Conservation (phyloP, 2,329 filamentous ascomycete species). For the Aschersonia sp. region DNA sequence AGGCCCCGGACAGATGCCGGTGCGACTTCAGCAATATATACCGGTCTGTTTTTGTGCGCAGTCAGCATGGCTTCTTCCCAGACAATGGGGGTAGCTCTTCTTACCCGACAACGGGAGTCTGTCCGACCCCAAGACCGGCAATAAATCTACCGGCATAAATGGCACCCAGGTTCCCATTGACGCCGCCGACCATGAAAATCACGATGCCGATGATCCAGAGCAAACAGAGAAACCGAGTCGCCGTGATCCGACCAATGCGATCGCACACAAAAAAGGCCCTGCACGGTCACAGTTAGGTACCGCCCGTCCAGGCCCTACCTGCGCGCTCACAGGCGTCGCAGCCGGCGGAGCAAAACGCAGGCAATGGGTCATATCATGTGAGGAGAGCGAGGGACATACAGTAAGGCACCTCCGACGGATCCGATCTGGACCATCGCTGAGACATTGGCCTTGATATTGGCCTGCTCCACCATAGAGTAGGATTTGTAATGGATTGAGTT, state of each 20-base stretch:
- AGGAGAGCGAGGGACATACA: conserved; percentile 16
- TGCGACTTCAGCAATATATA: conserved; percentile 60
- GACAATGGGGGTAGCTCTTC: conserved; percentile 2
- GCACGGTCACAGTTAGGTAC: neutral
- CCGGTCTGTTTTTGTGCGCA: conserved; percentile 26
- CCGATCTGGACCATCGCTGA: conserved; percentile 73
- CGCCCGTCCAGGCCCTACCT: too few relatives aligned
- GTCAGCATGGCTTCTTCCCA: neutral
- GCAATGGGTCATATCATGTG: too few relatives aligned
- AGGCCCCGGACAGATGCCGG: conserved; percentile 56
- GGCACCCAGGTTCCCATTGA: conserved; percentile 35
- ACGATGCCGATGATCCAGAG: conserved; percentile 43
- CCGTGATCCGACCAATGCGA: conserved; percentile 47
- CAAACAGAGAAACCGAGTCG: conserved; percentile 40
- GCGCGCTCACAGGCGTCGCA: too few relatives aligned
- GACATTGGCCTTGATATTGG: conserved; percentile 62
- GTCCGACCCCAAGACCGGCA: conserved; percentile 49
- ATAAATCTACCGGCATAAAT: conserved; percentile 54
- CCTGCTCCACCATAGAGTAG: conserved; percentile 36
- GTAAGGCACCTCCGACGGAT: conserved; percentile 54
- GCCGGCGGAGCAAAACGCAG: too few relatives aligned
- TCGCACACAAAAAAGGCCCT: conserved; percentile 46
- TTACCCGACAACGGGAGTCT: conserved; percentile 48
- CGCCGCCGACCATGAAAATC: conserved; percentile 39
- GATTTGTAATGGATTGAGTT: conserved; percentile 39